Evolutionary conservation across 148 eudicot genomes (phyloP).

Genomic region (Chenopodium formosanum): DNA sequence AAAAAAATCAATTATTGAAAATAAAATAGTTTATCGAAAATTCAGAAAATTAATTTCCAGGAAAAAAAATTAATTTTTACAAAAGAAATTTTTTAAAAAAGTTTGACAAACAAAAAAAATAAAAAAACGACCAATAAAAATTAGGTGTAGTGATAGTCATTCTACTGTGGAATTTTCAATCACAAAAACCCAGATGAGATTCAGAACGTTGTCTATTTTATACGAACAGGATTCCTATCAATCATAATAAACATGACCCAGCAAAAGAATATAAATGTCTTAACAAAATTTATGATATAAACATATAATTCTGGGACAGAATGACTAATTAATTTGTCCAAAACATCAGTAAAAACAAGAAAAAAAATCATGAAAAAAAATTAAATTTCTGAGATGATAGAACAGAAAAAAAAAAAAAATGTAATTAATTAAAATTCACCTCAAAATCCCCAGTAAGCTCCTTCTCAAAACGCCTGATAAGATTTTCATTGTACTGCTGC

Average conservation of each 20-base stretch:
- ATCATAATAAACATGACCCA: neutral
- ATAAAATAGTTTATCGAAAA: too few relatives aligned
- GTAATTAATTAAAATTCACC: conserved; percentile 23
- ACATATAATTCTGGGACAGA: neutral
- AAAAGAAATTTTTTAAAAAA: too few relatives aligned
- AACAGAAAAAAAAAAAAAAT: too few relatives aligned
- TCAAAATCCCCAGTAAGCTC: conserved; percentile 81
- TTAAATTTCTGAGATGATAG: too few relatives aligned
- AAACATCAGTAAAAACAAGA: neutral
- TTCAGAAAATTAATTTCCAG: too few relatives aligned
- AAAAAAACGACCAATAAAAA: too few relatives aligned
- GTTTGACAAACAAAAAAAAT: too few relatives aligned
- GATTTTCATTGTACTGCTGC: conserved; percentile 61
- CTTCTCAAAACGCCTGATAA: conserved; percentile 67
- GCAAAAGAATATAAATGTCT: neutral
- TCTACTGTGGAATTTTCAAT: too few relatives aligned
- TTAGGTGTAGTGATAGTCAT: too few relatives aligned
- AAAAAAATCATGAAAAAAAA: neutral
- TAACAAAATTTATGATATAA: neutral
- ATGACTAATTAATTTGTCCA: neutral
- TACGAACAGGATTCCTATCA: neutral
- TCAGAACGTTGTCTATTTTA: neutral
- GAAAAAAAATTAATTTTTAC: too few relatives aligned
- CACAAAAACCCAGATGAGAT: neutral
- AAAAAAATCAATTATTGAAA: too few relatives aligned